A percentile compares a stretch with the other conserved stretches of the same genome.
Conservation (phyloP, 176 grass and related monocot species). For the Aegilops umbellulata region DNA sequence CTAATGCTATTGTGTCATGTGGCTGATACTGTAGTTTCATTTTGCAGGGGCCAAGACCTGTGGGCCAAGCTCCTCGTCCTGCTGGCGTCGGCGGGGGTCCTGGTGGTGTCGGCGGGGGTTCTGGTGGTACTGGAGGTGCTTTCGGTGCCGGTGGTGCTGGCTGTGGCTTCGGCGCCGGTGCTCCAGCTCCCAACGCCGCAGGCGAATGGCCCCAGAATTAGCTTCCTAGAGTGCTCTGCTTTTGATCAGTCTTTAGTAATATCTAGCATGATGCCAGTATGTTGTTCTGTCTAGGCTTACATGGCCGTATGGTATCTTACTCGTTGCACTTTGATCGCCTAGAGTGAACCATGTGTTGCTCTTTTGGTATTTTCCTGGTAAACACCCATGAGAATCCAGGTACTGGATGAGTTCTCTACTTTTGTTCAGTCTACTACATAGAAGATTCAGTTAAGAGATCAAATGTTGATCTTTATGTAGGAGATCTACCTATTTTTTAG, state of each 20-base stretch:
- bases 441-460: no score
- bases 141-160: no score
- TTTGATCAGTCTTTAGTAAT: background rate
- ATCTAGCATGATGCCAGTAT: background rate
- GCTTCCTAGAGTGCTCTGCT: background rate
- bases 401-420: background rate
- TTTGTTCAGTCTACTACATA: no score
- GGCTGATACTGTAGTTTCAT: background rate
- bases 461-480: no score
- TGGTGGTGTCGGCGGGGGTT: background rate
- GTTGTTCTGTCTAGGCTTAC: background rate
- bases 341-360: no score
- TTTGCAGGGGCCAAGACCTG: constrained; percentile 30
- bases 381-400: no score
- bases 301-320: no score
- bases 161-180: background rate
- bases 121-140: no score
- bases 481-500: no score
- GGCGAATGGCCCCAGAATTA: background rate
- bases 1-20: background rate
- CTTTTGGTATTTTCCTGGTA: no score
- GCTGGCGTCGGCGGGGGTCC: background rate
- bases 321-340: no score
- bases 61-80: constrained; percentile 20
- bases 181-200: background rate